phyloP scores from a whole-genome alignment of 805 yeast genomes.

The Starmerella floricola region DNA sequence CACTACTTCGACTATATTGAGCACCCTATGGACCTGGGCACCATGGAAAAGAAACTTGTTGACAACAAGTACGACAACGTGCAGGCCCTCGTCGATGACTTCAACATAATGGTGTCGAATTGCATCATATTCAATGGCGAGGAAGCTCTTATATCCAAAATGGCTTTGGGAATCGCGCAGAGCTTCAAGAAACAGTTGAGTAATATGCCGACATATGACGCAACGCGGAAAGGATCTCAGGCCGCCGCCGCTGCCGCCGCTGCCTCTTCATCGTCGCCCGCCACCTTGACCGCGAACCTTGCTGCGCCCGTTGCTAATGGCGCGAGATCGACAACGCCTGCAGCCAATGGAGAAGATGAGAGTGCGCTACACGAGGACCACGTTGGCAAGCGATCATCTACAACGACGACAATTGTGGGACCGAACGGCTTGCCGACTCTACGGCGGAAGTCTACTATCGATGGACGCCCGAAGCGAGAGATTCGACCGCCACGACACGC shows the following conservation, averaged over 20 bases:
- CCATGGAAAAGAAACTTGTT: slow-evolving; percentile 70
- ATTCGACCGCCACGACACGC: slow-evolving; percentile 95
- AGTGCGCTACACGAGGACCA: slow-evolving; percentile 7
- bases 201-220: slow-evolving; percentile 62
- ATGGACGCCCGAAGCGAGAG: slow-evolving; percentile 86
- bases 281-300: too few relatives aligned
- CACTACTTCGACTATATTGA: slow-evolving; percentile 71
- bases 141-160: slow-evolving; percentile 68
- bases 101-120: slow-evolving; percentile 72
- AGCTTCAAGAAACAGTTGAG: slow-evolving; percentile 87
- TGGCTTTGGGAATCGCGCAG: slow-evolving; percentile 85
- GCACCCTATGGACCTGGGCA: slow-evolving; percentile 86
- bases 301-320: neutral
- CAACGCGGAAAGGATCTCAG: slow-evolving; percentile 25
- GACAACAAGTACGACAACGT: slow-evolving; percentile 62
- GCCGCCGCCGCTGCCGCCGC: slow-evolving; percentile 31
- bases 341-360: slow-evolving; percentile 11
- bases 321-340: slow-evolving; percentile 11
- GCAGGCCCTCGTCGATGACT: slow-evolving; percentile 58
- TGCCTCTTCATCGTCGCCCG: slow-evolving; percentile 12
- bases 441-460: slow-evolving; percentile 56
- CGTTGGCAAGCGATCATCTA: slow-evolving; percentile 16
- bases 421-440: slow-evolving; percentile 44
- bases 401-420: slow-evolving; percentile 17
- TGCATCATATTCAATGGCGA: slow-evolving; percentile 79